phyloP scores from a whole-genome alignment of 2,329 filamentous ascomycete species.

The Lachnum nothofagi region DNA sequence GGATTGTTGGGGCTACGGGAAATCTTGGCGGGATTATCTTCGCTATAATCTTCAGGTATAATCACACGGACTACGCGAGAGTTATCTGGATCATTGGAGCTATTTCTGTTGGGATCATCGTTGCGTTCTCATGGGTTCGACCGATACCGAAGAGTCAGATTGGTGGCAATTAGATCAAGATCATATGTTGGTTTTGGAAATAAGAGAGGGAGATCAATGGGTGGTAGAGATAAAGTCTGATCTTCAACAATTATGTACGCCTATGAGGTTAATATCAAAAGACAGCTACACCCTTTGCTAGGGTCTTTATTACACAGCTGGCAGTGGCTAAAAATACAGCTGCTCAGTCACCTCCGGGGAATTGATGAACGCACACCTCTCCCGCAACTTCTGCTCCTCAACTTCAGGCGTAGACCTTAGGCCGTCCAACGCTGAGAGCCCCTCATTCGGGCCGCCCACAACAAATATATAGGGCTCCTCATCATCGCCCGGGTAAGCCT shows the following conservation, averaged over 20 bases:
- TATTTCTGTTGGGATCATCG: slow-evolving; percentile 63
- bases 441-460: neutral
- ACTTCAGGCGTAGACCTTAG: neutral
- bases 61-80: slow-evolving; percentile 59
- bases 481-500: neutral
- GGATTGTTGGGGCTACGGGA: slow-evolving; percentile 69
- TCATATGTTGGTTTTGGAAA: too few species aligned
- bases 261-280: too few species aligned
- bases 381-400: neutral
- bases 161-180: slow-evolving; percentile 8
- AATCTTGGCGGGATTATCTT: slow-evolving; percentile 82
- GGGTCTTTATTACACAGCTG: neutral
- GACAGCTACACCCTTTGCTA: too few species aligned
- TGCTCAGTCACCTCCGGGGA: neutral
- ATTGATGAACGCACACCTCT: neutral
- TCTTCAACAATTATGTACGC: too few species aligned
- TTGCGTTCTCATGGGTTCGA: slow-evolving; percentile 57
- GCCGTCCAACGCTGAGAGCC: neutral
- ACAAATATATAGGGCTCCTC: neutral
- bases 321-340: neutral
- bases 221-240: too few species aligned
- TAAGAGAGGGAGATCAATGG: too few species aligned
- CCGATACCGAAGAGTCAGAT: slow-evolving; percentile 44
- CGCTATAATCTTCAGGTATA: slow-evolving; percentile 73
- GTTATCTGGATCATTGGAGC: slow-evolving; percentile 76